Percentiles rank a stretch among this genome's conserved stretches.
phyloP scores from a whole-genome alignment of 2,329 filamentous ascomycete genomes.

The Ophiostoma australiae region DNA sequence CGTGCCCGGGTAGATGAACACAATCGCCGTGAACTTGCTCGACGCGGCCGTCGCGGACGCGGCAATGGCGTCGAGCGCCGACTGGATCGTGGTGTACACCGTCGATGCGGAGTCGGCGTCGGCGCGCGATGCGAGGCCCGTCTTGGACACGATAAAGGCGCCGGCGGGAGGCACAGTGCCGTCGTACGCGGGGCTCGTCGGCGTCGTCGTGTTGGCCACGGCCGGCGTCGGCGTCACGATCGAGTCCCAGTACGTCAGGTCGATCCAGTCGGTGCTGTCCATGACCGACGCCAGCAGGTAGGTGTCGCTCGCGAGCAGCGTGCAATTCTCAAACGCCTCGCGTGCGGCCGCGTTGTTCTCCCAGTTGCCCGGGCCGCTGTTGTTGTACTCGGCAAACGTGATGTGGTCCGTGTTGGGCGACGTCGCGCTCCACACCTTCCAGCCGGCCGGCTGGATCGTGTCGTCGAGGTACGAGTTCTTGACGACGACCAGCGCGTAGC shows the following conservation, averaged over 20 bases:
- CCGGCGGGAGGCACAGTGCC: not conserved
- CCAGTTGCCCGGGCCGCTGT: conserved; percentile 5
- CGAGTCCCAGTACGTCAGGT: conserved; percentile 26
- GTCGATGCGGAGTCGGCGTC: not conserved
- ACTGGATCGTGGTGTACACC: not conserved
- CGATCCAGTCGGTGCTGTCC: conserved; percentile 31
- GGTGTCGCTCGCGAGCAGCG: conserved; percentile 29
- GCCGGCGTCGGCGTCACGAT: conserved; percentile 28
- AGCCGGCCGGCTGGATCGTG: conserved; percentile 56
- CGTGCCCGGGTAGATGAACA: conserved; percentile 58
- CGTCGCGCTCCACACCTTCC: conserved; percentile 41
- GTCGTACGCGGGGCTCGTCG: conserved; percentile 33
- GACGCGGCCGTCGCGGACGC: conserved; percentile 37
- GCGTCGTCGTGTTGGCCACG: conserved; percentile 21
- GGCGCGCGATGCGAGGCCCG: not conserved
- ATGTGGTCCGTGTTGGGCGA: conserved; percentile 35
- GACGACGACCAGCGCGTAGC: conserved; percentile 37
- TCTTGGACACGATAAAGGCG: not conserved
- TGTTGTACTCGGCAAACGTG: conserved; percentile 27
- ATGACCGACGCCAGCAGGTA: conserved; percentile 30
- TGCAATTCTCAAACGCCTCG: conserved; percentile 28
- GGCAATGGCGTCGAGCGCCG: not conserved
- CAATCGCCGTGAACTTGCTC: conserved; percentile 39
- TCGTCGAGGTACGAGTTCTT: conserved; percentile 46
- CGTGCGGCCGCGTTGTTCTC: conserved; percentile 31